Evolutionary conservation across 805 yeast genomes (phyloP), one percentile per base, ranked within the genome.

Genomic region (Zygoascus flipseniorum): DNA sequence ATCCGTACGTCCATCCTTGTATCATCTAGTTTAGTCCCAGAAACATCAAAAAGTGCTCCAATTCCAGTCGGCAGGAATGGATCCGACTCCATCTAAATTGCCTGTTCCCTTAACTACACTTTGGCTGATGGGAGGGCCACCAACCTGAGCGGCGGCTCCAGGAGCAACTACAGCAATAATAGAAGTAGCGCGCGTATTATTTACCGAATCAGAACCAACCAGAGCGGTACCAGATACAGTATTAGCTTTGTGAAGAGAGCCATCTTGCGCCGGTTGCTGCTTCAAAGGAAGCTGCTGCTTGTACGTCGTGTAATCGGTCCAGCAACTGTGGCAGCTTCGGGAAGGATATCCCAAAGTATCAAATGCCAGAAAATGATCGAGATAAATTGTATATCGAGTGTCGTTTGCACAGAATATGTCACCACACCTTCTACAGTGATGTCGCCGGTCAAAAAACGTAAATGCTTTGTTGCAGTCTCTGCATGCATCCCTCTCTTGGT

Each of bases 361-460:
- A 52, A 84, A 79, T 56, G 65, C 64, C 54, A 69, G 64, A 50
- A 60, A 56, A 52, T 66, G 60, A 80, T 37, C 93, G 80, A 68
- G 78, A 66, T 62, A 76, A 71, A 64, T 82, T 72, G 63, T 80
- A 72, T 69, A 81, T 74, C 57, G 79, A 65, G 71, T 76, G 67
- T 87, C 90, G 56, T 77, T 80, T 35, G 81, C 79, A 67, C 95
- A 86, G 62, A 80, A 86, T 19, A 86, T 79, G 43, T 85, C 88
- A 39, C 95, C 95, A 67, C 95, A 86, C 65, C 83, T 83, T 52
- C 95, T 78, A 65, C 95, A 86, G 71, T 86, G 95, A 64, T 86
- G 95, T 58, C 83, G 76, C 61, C 90, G 78, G 66, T 78, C 96
- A 72, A 82, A 85, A 61, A 83, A 82, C 39, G 89, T 83, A 70